Evolutionary conservation across 2,329 filamentous ascomycete genomes (phyloP).

Genomic region (Amesomyces nigricolor): DNA sequence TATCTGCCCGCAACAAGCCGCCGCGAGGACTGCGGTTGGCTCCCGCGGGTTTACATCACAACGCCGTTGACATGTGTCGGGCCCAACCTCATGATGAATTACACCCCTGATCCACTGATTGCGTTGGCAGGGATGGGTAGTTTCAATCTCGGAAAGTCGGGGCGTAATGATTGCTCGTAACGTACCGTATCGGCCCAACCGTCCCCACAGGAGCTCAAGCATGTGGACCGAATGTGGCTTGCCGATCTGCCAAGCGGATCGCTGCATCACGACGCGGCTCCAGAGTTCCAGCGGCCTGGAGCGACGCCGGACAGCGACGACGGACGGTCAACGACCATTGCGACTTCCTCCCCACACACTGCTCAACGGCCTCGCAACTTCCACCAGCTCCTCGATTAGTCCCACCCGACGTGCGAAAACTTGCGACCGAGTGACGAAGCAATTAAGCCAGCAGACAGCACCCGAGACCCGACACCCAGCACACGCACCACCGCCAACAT

Average conservation of each 20-base stretch:
- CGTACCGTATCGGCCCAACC: background rate
- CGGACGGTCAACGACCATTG: background rate
- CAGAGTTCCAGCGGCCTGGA: constrained; percentile 1
- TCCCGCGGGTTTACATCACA: too few relatives aligned
- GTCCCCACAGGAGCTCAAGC: constrained; percentile 9
- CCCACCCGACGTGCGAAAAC: too few relatives aligned
- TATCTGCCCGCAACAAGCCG: too few relatives aligned
- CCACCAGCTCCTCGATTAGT: too few relatives aligned
- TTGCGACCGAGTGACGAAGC: background rate
- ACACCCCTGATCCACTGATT: too few relatives aligned
- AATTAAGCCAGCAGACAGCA: background rate
- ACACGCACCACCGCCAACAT: constrained; percentile 35
- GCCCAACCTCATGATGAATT: too few relatives aligned
- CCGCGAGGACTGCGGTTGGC: too few relatives aligned
- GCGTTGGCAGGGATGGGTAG: background rate
- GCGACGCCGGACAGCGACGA: constrained; percentile 2
- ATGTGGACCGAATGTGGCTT: constrained; percentile 1
- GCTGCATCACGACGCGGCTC: constrained; percentile 9
- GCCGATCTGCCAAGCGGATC: constrained; percentile 13
- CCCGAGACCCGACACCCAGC: background rate
- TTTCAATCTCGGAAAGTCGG: constrained; percentile 1
- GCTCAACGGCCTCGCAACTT: too few relatives aligned
- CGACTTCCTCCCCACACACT: background rate
- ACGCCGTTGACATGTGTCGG: too few relatives aligned
- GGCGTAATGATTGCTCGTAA: background rate